Conservation (phyloP, 2,329 filamentous ascomycete genomes). For the Diaporthe longicolla region DNA sequence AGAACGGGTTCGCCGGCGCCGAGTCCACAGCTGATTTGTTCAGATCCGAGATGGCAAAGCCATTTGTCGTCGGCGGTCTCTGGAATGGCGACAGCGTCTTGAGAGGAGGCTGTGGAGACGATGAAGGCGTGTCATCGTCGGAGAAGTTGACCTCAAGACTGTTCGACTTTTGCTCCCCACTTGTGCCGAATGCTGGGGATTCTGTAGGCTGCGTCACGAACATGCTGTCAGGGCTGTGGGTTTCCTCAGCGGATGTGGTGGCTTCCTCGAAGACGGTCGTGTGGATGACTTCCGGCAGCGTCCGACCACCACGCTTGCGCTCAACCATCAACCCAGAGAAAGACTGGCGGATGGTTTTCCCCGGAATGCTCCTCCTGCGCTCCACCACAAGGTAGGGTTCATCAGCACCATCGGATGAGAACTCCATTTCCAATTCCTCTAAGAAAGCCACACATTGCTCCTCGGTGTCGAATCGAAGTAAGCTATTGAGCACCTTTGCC, state of each 20-base stretch:
- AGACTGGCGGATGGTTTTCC: conserved; percentile 66
- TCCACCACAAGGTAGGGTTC: conserved; percentile 60
- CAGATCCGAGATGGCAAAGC: not conserved
- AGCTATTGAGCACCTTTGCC: conserved; percentile 66
- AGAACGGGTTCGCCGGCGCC: conserved; percentile 36
- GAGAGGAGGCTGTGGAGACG: conserved; percentile 33
- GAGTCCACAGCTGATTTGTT: not conserved
- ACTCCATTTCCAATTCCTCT: conserved; percentile 68
- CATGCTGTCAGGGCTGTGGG: conserved; percentile 45
- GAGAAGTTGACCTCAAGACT: conserved; percentile 33
- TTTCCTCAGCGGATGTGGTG: conserved; percentile 33
- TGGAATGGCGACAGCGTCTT: conserved; percentile 32
- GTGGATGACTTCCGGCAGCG: conserved; percentile 70
- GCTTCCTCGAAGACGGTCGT: conserved; percentile 64
- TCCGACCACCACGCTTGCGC: conserved; percentile 66
- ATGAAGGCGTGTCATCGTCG: conserved; percentile 38
- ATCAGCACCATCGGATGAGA: conserved; percentile 57
- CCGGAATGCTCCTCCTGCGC: conserved; percentile 59
- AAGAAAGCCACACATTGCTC: conserved; percentile 77
- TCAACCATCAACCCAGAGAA: conserved; percentile 72
- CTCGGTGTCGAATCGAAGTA: conserved; percentile 77
- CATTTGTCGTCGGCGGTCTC: conserved; percentile 17
- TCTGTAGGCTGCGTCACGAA: conserved; percentile 46
- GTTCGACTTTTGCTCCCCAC: not conserved
- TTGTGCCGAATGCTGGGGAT: conserved; percentile 22